Evolutionary conservation across 2,329 filamentous ascomycete species (phyloP).

Genomic region (Epichloe coenophiala): DNA sequence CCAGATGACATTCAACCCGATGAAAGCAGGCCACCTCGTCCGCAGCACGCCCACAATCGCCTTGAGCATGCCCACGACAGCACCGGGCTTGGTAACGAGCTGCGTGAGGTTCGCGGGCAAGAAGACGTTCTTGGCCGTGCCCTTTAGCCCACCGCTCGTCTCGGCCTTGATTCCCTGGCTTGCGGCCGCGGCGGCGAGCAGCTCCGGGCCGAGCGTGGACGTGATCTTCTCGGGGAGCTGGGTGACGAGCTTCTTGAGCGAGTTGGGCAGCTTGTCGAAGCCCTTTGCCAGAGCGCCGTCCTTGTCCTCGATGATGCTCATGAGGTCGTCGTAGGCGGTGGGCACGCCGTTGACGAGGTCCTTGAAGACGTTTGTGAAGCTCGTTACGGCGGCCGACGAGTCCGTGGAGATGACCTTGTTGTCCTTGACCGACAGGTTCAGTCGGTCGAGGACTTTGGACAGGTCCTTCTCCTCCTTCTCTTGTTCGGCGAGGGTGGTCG

Average conservation of each 20-base stretch:
- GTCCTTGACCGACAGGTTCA: constrained; percentile 73
- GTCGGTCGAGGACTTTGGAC: constrained; percentile 62
- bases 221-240: constrained; percentile 74
- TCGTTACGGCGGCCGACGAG: constrained; percentile 64
- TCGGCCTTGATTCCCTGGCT: constrained; percentile 50
- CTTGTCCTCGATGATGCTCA: constrained; percentile 43
- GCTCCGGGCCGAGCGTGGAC: constrained; percentile 60
- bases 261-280: constrained; percentile 57
- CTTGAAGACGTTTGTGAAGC: constrained; percentile 83
- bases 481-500: constrained; percentile 21
- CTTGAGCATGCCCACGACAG: constrained; percentile 68
- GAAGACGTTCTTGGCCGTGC: constrained; percentile 52
- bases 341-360: constrained; percentile 87
- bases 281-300: constrained; percentile 45
- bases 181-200: constrained; percentile 67
- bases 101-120: constrained; percentile 62
- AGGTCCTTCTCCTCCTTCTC: constrained; percentile 56
- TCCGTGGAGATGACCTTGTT: constrained; percentile 79
- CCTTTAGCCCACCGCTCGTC: constrained; percentile 43
- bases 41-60: constrained; percentile 86
- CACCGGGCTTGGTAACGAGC: constrained; percentile 74
- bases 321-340: constrained; percentile 85
- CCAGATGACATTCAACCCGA: constrained; percentile 85
- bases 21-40: constrained; percentile 75
- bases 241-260: constrained; percentile 76